A percentile compares a stretch with the other conserved stretches of the same genome.
Evolutionary conservation across 441 rosid genomes (phyloP).

Genomic region (Adansonia madagascariensis): DNA sequence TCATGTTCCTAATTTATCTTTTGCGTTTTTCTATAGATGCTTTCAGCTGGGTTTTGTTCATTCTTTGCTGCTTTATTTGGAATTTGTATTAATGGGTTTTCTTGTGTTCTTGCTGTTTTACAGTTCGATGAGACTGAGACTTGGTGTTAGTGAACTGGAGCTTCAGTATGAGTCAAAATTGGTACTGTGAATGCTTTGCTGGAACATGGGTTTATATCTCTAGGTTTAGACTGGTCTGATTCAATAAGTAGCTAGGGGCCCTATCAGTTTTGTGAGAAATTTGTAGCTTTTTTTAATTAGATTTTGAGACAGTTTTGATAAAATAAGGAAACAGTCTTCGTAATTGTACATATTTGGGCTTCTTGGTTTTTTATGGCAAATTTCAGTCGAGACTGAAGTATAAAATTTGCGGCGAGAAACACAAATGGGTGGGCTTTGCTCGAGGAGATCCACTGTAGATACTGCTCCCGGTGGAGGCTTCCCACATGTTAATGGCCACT

Average conservation of each 20-base stretch:
- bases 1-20: background rate
- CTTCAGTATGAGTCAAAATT: slow-evolving; percentile 45
- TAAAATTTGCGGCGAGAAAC: slow-evolving; percentile 27
- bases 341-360: slow-evolving; percentile 30
- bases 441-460: slow-evolving; percentile 90
- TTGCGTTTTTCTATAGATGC: background rate
- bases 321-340: slow-evolving; percentile 10
- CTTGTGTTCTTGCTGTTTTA: slow-evolving; percentile 29
- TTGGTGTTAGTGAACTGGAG: slow-evolving; percentile 59
- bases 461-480: slow-evolving; percentile 91
- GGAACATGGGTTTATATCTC: slow-evolving; percentile 33
- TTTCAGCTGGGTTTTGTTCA: slow-evolving; percentile 29
- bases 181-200: slow-evolving; percentile 41
- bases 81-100: slow-evolving; percentile 26
- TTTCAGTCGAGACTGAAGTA: slow-evolving; percentile 33
- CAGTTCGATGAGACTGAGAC: slow-evolving; percentile 37
- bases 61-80: slow-evolving; percentile 23
- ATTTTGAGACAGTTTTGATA: slow-evolving; percentile 11
- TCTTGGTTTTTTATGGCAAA: slow-evolving; percentile 40
- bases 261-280: slow-evolving; percentile 25
- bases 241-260: slow-evolving; percentile 2
- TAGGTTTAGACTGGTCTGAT: slow-evolving; percentile 37
- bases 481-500: slow-evolving; percentile 62
- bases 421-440: slow-evolving; percentile 96
- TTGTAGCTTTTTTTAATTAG: slow-evolving; percentile 17